phyloP scores from a whole-genome alignment of 1,284 basidiomycete genomes.

The Ganoderma boninense region DNA sequence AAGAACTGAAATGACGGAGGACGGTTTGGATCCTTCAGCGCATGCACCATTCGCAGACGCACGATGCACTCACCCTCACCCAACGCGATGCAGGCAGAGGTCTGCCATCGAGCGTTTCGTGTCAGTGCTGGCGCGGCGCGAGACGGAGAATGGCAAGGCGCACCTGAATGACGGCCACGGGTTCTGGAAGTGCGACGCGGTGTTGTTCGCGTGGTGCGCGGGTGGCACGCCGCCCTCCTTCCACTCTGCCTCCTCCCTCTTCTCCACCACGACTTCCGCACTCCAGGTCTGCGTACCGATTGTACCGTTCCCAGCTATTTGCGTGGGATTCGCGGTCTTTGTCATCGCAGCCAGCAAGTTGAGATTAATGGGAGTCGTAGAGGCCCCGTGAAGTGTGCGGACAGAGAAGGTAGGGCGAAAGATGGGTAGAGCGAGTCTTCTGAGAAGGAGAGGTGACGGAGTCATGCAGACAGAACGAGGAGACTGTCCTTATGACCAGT shows the following conservation, averaged over 20 bases:
- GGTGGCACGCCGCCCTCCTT: conserved; percentile 11
- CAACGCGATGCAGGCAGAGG: conserved; percentile 10
- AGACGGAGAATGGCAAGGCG: not conserved
- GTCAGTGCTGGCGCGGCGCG: not conserved
- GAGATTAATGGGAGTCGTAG: not conserved
- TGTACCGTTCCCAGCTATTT: not conserved
- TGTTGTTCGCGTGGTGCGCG: conserved; percentile 11
- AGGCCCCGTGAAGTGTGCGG: not conserved
- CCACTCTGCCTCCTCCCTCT: conserved; percentile 12
- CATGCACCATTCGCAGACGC: not conserved
- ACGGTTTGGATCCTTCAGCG: not conserved
- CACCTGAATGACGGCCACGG: conserved; percentile 43
- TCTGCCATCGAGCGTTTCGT: not conserved
- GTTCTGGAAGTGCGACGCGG: conserved; percentile 37
- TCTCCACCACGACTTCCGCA: conserved; percentile 14
- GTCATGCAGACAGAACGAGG: not conserved
- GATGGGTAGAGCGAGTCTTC: not conserved
- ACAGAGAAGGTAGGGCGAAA: not conserved
- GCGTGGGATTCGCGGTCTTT: not conserved
- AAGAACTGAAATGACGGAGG: conserved; percentile 5
- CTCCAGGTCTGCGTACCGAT: not conserved
- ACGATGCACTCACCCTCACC: conserved; percentile 14
- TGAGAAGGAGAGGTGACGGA: not conserved
- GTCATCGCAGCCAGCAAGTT: not conserved
- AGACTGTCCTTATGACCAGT: not conserved